Evolutionary conservation across 257 asterid species (phyloP).

Genomic region (Mentha longifolia): DNA sequence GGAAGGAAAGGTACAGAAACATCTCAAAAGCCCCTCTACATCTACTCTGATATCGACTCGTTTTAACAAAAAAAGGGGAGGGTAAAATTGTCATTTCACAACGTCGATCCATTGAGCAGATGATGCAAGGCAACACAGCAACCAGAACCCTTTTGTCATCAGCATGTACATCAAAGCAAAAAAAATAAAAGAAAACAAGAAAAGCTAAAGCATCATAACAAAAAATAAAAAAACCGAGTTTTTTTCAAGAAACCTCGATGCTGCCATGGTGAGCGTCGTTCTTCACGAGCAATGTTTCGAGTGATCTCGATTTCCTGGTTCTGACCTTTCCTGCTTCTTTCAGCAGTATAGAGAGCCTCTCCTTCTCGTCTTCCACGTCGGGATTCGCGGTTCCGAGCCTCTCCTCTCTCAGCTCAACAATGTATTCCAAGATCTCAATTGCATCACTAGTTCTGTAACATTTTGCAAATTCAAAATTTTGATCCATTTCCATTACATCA

Average conservation of each 20-base stretch:
- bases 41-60: constrained; percentile 5
- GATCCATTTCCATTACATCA: background rate
- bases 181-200: background rate
- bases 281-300: constrained; percentile 66
- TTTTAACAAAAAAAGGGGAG: background rate
- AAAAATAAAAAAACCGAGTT: background rate
- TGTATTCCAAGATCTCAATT: constrained; percentile 78
- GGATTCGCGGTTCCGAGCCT: constrained; percentile 88
- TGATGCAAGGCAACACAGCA: constrained; percentile 26
- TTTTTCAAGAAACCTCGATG: constrained; percentile 46
- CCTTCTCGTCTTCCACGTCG: constrained; percentile 81
- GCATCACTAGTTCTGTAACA: constrained; percentile 73
- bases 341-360: constrained; percentile 60
- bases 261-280: constrained; percentile 38
- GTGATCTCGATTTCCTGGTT: constrained; percentile 63
- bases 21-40: constrained; percentile 21
- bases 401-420: constrained; percentile 87
- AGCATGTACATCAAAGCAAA: constrained; percentile 14
- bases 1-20: constrained; percentile 33
- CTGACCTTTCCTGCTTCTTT: constrained; percentile 77
- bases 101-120: constrained; percentile 16
- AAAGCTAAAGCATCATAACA: background rate
- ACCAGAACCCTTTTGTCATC: constrained; percentile 28
- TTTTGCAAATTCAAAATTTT: background rate
- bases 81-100: constrained; percentile 14